A percentile compares a stretch with the other conserved stretches of the same genome.
Conservation (phyloP, 208 protist genomes). For the Naegleria gruberi region DNA sequence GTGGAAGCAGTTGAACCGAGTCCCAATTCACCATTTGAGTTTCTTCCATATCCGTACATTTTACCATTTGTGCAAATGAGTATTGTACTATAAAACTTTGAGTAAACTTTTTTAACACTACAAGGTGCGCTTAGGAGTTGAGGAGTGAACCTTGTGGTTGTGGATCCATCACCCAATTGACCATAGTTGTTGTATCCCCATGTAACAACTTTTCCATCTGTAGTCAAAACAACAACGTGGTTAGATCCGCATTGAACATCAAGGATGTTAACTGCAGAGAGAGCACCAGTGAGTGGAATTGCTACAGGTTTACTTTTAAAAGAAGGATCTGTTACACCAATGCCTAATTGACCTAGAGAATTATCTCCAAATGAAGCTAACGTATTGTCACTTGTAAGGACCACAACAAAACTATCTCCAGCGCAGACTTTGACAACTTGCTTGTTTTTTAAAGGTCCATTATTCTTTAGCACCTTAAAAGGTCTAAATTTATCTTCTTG, state of each 20-base stretch:
- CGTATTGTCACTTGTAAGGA: background rate
- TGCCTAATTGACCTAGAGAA: background rate
- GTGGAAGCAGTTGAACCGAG: background rate
- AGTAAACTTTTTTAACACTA: background rate
- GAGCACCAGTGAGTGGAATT: background rate
- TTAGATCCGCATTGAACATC: background rate
- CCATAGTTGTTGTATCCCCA: background rate
- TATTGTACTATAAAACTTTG: background rate
- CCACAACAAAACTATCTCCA: background rate
- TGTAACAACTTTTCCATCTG: background rate
- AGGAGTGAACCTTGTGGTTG: background rate
- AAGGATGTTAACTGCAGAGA: background rate
- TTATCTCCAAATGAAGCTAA: background rate
- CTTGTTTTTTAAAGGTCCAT: background rate
- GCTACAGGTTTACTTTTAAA: background rate
- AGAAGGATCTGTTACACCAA: background rate
- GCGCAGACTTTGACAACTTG: background rate
- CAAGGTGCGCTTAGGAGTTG: background rate
- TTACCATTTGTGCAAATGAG: background rate
- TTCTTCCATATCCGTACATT: background rate
- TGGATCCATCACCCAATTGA: background rate
- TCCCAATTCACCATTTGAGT: background rate
- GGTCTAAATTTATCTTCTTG: constrained; percentile 23
- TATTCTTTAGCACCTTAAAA: background rate
- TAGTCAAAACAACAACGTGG: background rate